These are phyloP conservation scores for Senna siamea DNA, from an alignment of 306 rosid genomes.

Conservation along the genomic window DNA sequence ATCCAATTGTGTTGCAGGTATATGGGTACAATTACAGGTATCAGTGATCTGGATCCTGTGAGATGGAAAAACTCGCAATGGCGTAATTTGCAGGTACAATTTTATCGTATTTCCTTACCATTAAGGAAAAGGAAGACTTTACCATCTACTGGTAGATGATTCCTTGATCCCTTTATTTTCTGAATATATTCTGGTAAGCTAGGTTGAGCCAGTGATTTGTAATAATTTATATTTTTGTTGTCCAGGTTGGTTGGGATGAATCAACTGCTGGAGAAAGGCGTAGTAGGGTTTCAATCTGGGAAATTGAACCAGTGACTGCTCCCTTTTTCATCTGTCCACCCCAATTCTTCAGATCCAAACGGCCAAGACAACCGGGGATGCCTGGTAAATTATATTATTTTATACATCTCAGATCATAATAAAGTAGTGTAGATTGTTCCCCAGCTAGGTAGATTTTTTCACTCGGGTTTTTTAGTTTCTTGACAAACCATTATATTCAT, in stretches of 20 bases:
- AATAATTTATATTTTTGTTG: constrained; percentile 14
- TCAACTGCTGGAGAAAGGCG: constrained; percentile 94
- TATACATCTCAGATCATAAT: constrained; percentile 9
- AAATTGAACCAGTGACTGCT: constrained; percentile 96
- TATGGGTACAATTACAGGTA: constrained; percentile 97
- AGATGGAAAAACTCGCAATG: constrained; percentile 98
- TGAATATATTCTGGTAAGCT: not conserved
- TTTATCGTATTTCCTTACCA: constrained; percentile 16
- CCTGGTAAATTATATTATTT: constrained; percentile 58
- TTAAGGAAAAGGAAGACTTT: not conserved
- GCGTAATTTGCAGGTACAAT: constrained; percentile 90
- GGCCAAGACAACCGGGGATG: constrained; percentile 90
- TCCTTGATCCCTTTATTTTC: not conserved
- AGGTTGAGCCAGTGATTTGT: too few relatives aligned
- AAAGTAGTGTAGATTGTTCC: not conserved
- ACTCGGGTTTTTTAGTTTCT: constrained; percentile 24
- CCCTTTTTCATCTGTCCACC: constrained; percentile 97
- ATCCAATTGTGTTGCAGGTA: constrained; percentile 60
- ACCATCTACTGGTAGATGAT: constrained; percentile 22
- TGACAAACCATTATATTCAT: not conserved
- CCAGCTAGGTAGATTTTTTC: not conserved
- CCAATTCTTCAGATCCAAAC: constrained; percentile 84
- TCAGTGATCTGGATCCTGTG: constrained; percentile 86
- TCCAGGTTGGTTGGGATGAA: constrained; percentile 99
- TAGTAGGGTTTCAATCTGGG: constrained; percentile 91